Evolutionary conservation across 2,329 filamentous ascomycete species (phyloP), one percentile per base, ranked within the genome.

Genomic region (Cytospora chrysosperma): DNA sequence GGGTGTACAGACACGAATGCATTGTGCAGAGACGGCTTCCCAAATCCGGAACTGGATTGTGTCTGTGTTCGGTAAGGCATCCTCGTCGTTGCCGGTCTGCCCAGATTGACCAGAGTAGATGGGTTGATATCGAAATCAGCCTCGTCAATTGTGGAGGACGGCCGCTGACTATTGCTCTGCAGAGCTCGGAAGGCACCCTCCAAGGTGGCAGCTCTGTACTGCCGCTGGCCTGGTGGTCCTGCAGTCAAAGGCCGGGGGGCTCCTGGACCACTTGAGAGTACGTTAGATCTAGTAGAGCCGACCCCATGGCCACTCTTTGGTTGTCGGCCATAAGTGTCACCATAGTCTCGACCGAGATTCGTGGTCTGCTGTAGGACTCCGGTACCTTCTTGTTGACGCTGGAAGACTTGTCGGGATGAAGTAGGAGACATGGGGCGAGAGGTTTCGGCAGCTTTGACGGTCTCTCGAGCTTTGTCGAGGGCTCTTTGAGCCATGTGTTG

Each of bases 211-310:
- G 80, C 74, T 24, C 75, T 79, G 67, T 79, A 79, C 62, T 82
- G 80, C 50, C 82, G 79, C 64, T 81, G 79, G 24, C 83, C 83
- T 15, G 83, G 83, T 50, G 83, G 83, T 1, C 83, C 83, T 30
- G 83, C 83, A 24, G 80, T 84, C 67, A 85, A 69, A 12, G 82
- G 83, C 26, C 73, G 76, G n/a, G 82, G 83, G 21, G 76, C 76
- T 7, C 81, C 81, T 1, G 75, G 72, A 0, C 74, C 74, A 28
- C 69, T 72, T 3, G 75, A 69, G 21, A 75, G 70, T n/a, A 61
- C 57, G 55, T 54, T 59, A 27, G 57, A 68, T 66, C 51, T 68
- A 54, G 30, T 63, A 62, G 66, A 66, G 56, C 26, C 66, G 61
- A 58, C 66, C 59, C 63, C 58, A 21, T 57, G 49, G 37, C 47